These are phyloP conservation scores for Zygoascus sp. DNA, from an alignment of 1,139 yeast species.

Conservation along the genomic window DNA sequence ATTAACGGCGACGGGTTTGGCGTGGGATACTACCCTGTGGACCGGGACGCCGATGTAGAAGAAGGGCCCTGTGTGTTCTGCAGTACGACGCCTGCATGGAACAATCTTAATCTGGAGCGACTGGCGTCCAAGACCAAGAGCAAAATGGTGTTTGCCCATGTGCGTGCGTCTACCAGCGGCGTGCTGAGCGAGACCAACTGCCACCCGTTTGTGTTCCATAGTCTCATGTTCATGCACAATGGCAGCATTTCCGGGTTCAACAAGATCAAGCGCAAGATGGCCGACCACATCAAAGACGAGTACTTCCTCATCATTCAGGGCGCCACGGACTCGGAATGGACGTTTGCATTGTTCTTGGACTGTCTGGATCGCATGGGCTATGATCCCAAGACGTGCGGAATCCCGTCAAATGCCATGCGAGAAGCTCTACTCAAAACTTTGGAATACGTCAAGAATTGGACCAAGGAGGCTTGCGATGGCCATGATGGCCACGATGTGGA, in stretches of 20 bases:
- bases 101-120: conserved; percentile 81
- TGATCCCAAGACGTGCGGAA: conserved; percentile 53
- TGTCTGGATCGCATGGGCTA: conserved; percentile 69
- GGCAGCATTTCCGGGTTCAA: conserved; percentile 80
- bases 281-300: conserved; percentile 70
- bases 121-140: conserved; percentile 85
- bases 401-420: conserved; percentile 58
- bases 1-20: conserved; percentile 98
- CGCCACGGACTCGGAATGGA: conserved; percentile 92
- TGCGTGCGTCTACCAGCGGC: conserved; percentile 93
- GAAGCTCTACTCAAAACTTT: conserved; percentile 71
- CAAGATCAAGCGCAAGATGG: conserved; percentile 65
- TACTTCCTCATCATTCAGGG: conserved; percentile 83
- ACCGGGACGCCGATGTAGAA: conserved; percentile 46
- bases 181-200: conserved; percentile 91
- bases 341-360: conserved; percentile 83
- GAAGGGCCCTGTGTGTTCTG: conserved; percentile 78
- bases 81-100: conserved; percentile 98
- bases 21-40: conserved; percentile 74
- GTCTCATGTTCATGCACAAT: conserved; percentile 94
- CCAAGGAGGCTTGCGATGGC: conserved; percentile 44
- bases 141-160: conserved; percentile 85
- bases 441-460: conserved; percentile 67
- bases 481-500: conserved; percentile 42
- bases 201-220: conserved; percentile 84